Percentiles rank a stretch among this genome's conserved stretches.
Evolutionary conservation across 108 stramenopile genomes (phyloP).

Genomic region (Fistulifera pelliculosa): DNA sequence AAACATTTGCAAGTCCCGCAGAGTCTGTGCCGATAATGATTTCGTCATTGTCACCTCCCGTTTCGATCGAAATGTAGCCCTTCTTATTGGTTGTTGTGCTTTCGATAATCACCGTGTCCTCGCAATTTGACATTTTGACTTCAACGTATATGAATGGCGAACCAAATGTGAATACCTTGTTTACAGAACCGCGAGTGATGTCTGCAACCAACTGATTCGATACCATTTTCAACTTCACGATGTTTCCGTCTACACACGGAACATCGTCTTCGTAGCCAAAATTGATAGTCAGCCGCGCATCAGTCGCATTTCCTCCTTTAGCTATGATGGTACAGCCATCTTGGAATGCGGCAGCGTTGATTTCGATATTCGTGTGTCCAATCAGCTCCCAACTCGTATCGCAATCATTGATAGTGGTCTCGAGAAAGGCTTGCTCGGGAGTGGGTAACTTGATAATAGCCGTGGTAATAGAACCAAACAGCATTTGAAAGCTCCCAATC

Average conservation of each 20-base stretch:
- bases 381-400: not conserved
- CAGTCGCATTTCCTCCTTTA: not conserved
- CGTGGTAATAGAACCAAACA: not conserved
- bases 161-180: slow-evolving; percentile 2
- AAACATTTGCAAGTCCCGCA: not conserved
- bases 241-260: not conserved
- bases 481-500: not conserved
- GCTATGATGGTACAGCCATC: not conserved
- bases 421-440: not conserved
- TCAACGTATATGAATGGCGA: not conserved
- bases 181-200: not conserved
- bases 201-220: not conserved
- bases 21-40: slow-evolving; percentile 12
- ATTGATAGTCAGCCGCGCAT: not conserved
- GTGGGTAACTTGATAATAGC: not conserved
- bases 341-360: not conserved
- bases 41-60: slow-evolving; percentile 13
- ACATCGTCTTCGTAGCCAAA: not conserved
- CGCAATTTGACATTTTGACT: slow-evolving; percentile 5
- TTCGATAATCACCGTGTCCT: slow-evolving; percentile 10
- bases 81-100: not conserved
- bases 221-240: not conserved
- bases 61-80: slow-evolving; percentile 1
- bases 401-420: not conserved
- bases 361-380: slow-evolving; percentile 1